These are phyloP conservation scores for Boletellus dicymbophilus DNA, from an alignment of 1,284 basidiomycete genomes.

Conservation along the genomic window DNA sequence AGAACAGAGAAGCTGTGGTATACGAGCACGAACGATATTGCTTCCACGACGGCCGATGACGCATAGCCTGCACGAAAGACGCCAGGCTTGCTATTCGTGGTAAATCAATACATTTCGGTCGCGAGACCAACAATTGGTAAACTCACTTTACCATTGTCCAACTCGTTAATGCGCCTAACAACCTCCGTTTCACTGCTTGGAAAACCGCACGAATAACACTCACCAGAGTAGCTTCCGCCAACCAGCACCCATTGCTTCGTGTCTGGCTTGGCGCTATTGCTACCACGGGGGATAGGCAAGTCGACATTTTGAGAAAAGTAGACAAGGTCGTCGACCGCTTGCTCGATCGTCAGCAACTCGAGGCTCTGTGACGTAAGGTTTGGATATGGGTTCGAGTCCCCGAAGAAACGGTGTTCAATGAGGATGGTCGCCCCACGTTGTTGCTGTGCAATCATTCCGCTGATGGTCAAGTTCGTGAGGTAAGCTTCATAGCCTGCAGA, in stretches of 20 bases:
- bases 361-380: slow-evolving; percentile 64
- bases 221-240: slow-evolving; percentile 71
- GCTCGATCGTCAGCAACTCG: slow-evolving; percentile 63
- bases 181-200: neutral
- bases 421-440: slow-evolving; percentile 63
- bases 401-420: slow-evolving; percentile 54
- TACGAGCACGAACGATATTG: slow-evolving; percentile 47
- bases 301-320: slow-evolving; percentile 70
- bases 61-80: slow-evolving; percentile 70
- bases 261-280: slow-evolving; percentile 53
- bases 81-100: slow-evolving; percentile 53
- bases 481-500: slow-evolving; percentile 52
- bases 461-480: slow-evolving; percentile 65
- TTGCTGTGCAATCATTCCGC: slow-evolving; percentile 68
- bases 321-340: slow-evolving; percentile 69
- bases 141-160: slow-evolving; percentile 68
- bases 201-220: neutral
- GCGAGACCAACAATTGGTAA: too few relatives aligned
- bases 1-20: neutral
- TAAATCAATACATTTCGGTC: neutral
- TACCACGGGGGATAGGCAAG: slow-evolving; percentile 67
- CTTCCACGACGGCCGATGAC: slow-evolving; percentile 72
- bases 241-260: slow-evolving; percentile 68
- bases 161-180: slow-evolving; percentile 53
- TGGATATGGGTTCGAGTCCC: slow-evolving; percentile 56